Evolutionary conservation across 306 rosid genomes (phyloP), one percentile per base, ranked within the genome.

Genomic region (Prunus salicina): DNA sequence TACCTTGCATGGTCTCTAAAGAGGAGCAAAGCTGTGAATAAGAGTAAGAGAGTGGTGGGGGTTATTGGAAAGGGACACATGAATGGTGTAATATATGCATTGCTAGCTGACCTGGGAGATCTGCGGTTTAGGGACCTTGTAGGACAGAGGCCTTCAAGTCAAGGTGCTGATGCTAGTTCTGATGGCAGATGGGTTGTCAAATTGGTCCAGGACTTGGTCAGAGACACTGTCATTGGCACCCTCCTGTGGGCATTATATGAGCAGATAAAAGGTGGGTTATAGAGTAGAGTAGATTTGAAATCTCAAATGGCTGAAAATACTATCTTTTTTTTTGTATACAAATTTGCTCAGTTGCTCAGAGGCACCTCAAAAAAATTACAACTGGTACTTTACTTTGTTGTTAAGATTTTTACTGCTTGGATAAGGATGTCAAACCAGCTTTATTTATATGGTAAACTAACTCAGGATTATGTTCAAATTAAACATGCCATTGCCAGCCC

Each of bases 1-100:
- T 95, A 90, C 81, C 86, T 95, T 38, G 99, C 96, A 53, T 92
- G 99, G 97, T 95, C 97, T 53, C 38, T 90, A 61, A 92, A 95
- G 89, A 58, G 97, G 69, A 90, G 97, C 88, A 95, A 95, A 81
- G 97, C 97, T 12, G 98, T 95, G 75, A 92, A 95, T 66, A 87
- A 88, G 63, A 73, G 98, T 58, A 92, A 88, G 74, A 66, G 71
- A n/a, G 97, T 95, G 80, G 97, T 92, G 50, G 98, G 97, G 47
- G 97, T 95, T 19, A 89, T 92, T 71, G 97, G 98, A 72, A 92
- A 89, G 64, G 97, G 98, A 49, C 97, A 90, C 81, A 85, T 95
- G 97, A 95, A 90, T 38, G 97, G 97, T 27, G 96, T 95, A 16
- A 78, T 95, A 76, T 86, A 92, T 53, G 80, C 96, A 38, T 69